Percentiles rank a stretch among this genome's conserved stretches.
phyloP scores from a whole-genome alignment of 2,329 filamentous ascomycete species.

The Sarocladium strictum region DNA sequence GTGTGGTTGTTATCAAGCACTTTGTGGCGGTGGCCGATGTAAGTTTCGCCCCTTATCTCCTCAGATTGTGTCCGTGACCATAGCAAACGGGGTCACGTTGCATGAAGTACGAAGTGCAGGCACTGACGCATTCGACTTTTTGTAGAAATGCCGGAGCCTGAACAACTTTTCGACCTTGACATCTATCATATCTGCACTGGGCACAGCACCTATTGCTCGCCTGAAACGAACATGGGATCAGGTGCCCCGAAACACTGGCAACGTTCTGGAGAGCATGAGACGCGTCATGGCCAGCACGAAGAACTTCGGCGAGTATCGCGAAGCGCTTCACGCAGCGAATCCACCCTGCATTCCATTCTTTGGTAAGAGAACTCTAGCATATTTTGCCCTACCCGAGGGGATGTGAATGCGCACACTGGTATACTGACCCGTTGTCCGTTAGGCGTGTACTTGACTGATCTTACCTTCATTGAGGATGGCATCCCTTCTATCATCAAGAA shows the following conservation, averaged over 20 bases:
- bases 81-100: not conserved
- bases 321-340: slow-evolving; percentile 85
- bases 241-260: slow-evolving; percentile 77
- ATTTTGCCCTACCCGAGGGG: too few species aligned
- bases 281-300: slow-evolving; percentile 94
- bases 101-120: slow-evolving; percentile 10
- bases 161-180: slow-evolving; percentile 98
- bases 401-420: too few species aligned
- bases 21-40: slow-evolving; percentile 96
- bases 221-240: slow-evolving; percentile 92
- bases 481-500: slow-evolving; percentile 96
- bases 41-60: slow-evolving; percentile 31
- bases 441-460: slow-evolving; percentile 94
- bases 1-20: slow-evolving; percentile 96
- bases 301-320: slow-evolving; percentile 96
- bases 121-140: not conserved
- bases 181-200: slow-evolving; percentile 92
- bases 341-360: slow-evolving; percentile 98
- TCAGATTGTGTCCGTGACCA: not conserved
- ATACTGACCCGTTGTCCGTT: slow-evolving; percentile 9
- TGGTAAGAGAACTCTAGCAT: slow-evolving; percentile 47
- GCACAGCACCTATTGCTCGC: slow-evolving; percentile 90
- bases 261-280: slow-evolving; percentile 82
- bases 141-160: slow-evolving; percentile 80
- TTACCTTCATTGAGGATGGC: slow-evolving; percentile 97